phyloP scores from a whole-genome alignment of 768 basidiomycete species.

The Kwoniella sp. region DNA sequence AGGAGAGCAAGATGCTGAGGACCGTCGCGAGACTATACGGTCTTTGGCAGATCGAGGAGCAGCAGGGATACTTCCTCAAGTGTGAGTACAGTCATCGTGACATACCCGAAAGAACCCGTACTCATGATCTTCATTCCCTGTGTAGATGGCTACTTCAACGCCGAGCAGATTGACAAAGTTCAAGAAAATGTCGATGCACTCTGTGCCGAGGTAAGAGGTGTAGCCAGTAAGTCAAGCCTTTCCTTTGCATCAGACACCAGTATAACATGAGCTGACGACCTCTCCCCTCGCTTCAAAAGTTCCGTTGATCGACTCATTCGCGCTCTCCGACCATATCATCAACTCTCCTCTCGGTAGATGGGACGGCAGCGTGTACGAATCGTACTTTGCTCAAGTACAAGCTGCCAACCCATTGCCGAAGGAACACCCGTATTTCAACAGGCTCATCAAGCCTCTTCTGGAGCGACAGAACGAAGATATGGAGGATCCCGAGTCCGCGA shows the following conservation, averaged over 20 bases:
- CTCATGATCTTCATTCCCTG: not conserved
- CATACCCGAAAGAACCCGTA: not conserved
- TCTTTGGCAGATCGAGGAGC: constrained; percentile 58
- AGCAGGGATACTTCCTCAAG: constrained; percentile 58
- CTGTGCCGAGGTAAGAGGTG: constrained; percentile 46
- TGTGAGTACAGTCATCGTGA: constrained; percentile 39
- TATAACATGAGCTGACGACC: not conserved
- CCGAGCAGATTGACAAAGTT: constrained; percentile 51
- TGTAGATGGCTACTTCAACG: constrained; percentile 54
- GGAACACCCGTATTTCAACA: constrained; percentile 58
- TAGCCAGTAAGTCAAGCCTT: constrained; percentile 46
- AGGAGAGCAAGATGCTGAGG: constrained; percentile 52
- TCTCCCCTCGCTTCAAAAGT: constrained; percentile 18
- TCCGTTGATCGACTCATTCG: constrained; percentile 55
- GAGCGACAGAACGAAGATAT: constrained; percentile 54
- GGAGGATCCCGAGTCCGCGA: constrained; percentile 54
- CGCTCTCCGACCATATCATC: constrained; percentile 55
- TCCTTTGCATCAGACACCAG: not conserved
- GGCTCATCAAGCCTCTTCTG: constrained; percentile 59
- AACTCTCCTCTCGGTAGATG: constrained; percentile 59
- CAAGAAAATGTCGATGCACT: constrained; percentile 48
- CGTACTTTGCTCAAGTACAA: constrained; percentile 58
- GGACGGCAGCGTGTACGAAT: constrained; percentile 58
- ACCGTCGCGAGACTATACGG: constrained; percentile 57
- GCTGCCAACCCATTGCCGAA: constrained; percentile 57